Evolutionary conservation across 192 early-diverging fungal species (phyloP).

Genomic region (Umbelopsis sp.): DNA sequence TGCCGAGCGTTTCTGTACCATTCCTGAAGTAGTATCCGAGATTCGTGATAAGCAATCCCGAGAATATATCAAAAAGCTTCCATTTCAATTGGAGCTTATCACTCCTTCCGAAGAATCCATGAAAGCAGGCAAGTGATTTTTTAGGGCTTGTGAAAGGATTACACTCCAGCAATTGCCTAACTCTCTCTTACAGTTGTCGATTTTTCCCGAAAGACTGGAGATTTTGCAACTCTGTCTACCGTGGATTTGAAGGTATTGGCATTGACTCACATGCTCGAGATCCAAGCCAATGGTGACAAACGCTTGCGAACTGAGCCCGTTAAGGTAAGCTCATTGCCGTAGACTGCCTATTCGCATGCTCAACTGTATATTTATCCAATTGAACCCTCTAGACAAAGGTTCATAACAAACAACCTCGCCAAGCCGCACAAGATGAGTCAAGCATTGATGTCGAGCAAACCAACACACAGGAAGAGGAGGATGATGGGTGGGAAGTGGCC

Average conservation of each 20-base stretch:
- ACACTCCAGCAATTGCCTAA: background rate
- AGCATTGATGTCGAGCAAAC: background rate
- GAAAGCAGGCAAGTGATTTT: slow-evolving; percentile 48
- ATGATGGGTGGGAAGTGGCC: slow-evolving; percentile 55
- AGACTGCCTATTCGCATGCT: background rate
- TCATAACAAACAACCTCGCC: background rate
- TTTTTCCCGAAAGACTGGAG: slow-evolving; percentile 92
- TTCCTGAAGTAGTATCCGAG: slow-evolving; percentile 87
- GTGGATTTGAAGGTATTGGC: slow-evolving; percentile 92
- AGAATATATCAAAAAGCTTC: slow-evolving; percentile 58
- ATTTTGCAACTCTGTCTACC: slow-evolving; percentile 76
- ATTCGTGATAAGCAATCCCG: slow-evolving; percentile 76
- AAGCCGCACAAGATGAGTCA: background rate
- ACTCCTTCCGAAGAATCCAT: slow-evolving; percentile 69
- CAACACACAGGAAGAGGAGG: slow-evolving; percentile 35
- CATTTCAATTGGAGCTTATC: slow-evolving; percentile 64
- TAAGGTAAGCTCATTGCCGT: slow-evolving; percentile 23
- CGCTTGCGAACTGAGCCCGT: slow-evolving; percentile 74
- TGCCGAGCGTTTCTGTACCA: slow-evolving; percentile 77
- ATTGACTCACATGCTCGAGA: slow-evolving; percentile 85
- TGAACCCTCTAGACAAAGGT: slow-evolving; percentile 21
- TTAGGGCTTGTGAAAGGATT: background rate
- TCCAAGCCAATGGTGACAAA: slow-evolving; percentile 71
- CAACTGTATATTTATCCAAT: background rate
- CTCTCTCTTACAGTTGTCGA: slow-evolving; percentile 59